These are phyloP conservation scores for Paraleonurus japonicus DNA, from an alignment of 257 asterid species.

Conservation along the genomic window DNA sequence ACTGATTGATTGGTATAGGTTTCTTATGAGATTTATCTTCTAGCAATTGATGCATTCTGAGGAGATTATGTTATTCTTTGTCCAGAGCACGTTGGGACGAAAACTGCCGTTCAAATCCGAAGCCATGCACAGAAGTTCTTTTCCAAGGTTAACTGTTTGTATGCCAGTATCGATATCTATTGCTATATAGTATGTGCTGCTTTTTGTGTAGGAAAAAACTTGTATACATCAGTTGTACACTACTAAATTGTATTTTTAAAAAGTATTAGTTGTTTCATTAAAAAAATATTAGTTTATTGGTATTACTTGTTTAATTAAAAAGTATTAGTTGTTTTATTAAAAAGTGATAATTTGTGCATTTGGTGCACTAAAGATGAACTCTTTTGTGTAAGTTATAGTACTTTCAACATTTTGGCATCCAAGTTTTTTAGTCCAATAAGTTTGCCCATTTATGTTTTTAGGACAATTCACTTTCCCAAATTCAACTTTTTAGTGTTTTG, in stretches of 20 bases:
- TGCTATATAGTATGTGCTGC: slow-evolving; percentile 31
- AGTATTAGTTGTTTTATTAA: background rate
- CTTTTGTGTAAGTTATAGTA: slow-evolving; percentile 33
- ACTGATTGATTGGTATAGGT: background rate
- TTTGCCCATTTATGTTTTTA: too few relatives aligned
- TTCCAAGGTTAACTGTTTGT: slow-evolving; percentile 74
- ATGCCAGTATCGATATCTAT: slow-evolving; percentile 28
- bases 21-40: background rate
- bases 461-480: too few relatives aligned
- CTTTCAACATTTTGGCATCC: slow-evolving; percentile 40
- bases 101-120: slow-evolving; percentile 94
- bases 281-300: too few relatives aligned
- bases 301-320: too few relatives aligned
- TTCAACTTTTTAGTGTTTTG: too few relatives aligned
- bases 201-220: slow-evolving; percentile 6
- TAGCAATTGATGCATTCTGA: slow-evolving; percentile 11
- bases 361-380: too few relatives aligned
- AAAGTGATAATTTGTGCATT: too few relatives aligned
- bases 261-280: background rate
- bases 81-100: slow-evolving; percentile 83
- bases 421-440: too few relatives aligned
- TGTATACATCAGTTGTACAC: background rate
- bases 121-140: slow-evolving; percentile 98
- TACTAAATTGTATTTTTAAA: background rate
- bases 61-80: background rate